Conservation (phyloP, 495 filamentous ascomycete genomes). For the Penicillium bovifimosum region DNA sequence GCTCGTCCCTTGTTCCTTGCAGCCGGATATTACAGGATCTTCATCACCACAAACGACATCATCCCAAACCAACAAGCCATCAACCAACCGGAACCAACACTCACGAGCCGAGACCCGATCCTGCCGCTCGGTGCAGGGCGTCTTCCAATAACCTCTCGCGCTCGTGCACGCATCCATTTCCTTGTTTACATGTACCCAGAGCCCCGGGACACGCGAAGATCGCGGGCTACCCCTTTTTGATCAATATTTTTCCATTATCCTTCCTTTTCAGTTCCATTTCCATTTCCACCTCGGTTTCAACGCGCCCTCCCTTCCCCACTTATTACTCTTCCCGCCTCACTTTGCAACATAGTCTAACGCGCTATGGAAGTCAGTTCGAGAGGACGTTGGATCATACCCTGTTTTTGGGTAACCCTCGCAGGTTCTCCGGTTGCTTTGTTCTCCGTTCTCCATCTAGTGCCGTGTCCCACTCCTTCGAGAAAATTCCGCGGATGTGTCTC, state of each 20-base stretch:
- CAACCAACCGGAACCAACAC: conserved; percentile 17
- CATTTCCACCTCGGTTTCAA: not conserved
- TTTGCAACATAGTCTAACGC: conserved; percentile 1
- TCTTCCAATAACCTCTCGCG: conserved; percentile 8
- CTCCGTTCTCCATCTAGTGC: conserved; percentile 2
- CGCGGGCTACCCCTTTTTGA: not conserved
- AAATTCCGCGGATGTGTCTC: conserved; percentile 22
- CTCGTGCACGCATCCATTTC: not conserved
- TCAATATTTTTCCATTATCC: not conserved
- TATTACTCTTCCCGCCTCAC: not conserved
- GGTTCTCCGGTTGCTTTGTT: conserved; percentile 10
- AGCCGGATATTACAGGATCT: conserved; percentile 10
- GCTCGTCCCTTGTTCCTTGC: conserved; percentile 22
- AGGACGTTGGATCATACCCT: conserved; percentile 17
- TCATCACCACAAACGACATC: conserved; percentile 11
- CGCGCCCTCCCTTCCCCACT: not conserved
- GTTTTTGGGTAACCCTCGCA: not conserved
- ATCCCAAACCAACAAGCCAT: conserved; percentile 5
- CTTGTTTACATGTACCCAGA: conserved; percentile 5
- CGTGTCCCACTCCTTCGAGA: conserved; percentile 26
- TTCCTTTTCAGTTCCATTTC: conserved; percentile 7
- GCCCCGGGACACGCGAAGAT: conserved; percentile 14
- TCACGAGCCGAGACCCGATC: conserved; percentile 15
- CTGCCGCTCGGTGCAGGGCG: conserved; percentile 15
- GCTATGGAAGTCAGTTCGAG: conserved; percentile 6